These are phyloP conservation scores for Colletotrichum somersetense DNA, from an alignment of 2,329 filamentous ascomycete genomes.

Conservation along the genomic window DNA sequence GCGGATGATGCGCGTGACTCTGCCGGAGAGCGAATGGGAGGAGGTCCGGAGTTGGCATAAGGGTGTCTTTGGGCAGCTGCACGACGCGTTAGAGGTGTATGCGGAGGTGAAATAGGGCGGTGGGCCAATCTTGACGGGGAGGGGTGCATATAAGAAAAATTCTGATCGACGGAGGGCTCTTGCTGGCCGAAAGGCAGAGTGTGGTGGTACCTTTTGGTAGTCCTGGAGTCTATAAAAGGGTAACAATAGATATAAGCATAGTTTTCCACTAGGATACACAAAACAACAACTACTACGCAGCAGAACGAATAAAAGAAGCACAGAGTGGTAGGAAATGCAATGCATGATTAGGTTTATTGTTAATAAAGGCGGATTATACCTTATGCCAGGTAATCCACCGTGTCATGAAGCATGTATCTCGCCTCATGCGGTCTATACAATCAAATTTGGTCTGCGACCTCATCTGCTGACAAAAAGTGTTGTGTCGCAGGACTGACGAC, in stretches of 20 bases:
- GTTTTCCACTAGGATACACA: background rate
- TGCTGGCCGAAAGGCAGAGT: background rate
- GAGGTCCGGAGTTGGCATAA: constrained; percentile 61
- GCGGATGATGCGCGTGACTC: constrained; percentile 56
- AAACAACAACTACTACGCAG: background rate
- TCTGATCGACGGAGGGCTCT: background rate
- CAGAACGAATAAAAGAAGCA: background rate
- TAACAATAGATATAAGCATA: background rate
- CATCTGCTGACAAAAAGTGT: too few species aligned
- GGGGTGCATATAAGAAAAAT: too few species aligned
- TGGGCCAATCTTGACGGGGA: too few species aligned
- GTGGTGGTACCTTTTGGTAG: background rate
- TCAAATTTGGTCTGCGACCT: too few species aligned
- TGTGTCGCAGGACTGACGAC: background rate
- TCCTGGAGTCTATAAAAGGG: background rate
- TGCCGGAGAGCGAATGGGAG: constrained; percentile 62
- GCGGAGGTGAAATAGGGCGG: constrained; percentile 48
- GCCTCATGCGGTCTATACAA: too few species aligned
- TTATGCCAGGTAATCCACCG: too few species aligned
- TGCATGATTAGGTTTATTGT: too few species aligned
- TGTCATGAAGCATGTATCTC: too few species aligned
- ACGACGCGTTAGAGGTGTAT: constrained; percentile 59
- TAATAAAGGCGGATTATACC: too few species aligned
- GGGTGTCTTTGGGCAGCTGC: constrained; percentile 63
- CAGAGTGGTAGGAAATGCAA: background rate